Percentiles rank a stretch among this genome's conserved stretches.
phyloP scores from a whole-genome alignment of 352 stramenopile genomes.

The Globisporangium spinosum region DNA sequence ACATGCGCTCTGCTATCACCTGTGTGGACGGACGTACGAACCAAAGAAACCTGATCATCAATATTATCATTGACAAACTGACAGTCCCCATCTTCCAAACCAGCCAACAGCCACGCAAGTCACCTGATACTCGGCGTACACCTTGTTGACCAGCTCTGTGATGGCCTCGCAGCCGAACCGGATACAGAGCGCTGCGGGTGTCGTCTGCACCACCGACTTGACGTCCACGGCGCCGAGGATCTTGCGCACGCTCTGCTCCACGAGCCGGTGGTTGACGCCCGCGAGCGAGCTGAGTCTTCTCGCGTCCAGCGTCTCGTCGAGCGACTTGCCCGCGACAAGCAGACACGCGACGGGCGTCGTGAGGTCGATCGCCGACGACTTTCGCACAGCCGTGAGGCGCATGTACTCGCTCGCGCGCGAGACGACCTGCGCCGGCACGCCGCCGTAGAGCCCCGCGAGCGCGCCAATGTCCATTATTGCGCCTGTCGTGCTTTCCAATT shows the following conservation, averaged over 20 bases:
- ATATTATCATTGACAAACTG: neutral
- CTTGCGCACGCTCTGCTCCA: constrained; percentile 51
- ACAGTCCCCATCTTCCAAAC: neutral
- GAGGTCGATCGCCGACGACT: constrained; percentile 27
- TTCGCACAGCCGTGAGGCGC: constrained; percentile 45
- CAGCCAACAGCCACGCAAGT: neutral
- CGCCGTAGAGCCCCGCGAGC: constrained; percentile 47
- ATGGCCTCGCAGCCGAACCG: constrained; percentile 68
- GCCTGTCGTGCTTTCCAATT: neutral
- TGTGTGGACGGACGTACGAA: constrained; percentile 1
- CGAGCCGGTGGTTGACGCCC: constrained; percentile 31
- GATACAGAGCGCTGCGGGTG: constrained; percentile 58
- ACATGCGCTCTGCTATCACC: constrained; percentile 28
- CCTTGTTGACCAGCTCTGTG: constrained; percentile 52
- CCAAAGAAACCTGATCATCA: neutral
- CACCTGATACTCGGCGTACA: constrained; percentile 55
- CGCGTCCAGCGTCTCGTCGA: constrained; percentile 48
- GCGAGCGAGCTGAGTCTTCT: constrained; percentile 40
- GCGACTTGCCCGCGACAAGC: constrained; percentile 47
- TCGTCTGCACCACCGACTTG: constrained; percentile 40
- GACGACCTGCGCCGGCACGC: constrained; percentile 47
- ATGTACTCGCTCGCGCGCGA: constrained; percentile 48
- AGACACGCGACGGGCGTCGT: constrained; percentile 58
- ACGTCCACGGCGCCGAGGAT: constrained; percentile 50
- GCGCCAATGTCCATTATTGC: constrained; percentile 46